Conservation (phyloP, 2,329 filamentous ascomycete species). For the Claviceps citrina region DNA sequence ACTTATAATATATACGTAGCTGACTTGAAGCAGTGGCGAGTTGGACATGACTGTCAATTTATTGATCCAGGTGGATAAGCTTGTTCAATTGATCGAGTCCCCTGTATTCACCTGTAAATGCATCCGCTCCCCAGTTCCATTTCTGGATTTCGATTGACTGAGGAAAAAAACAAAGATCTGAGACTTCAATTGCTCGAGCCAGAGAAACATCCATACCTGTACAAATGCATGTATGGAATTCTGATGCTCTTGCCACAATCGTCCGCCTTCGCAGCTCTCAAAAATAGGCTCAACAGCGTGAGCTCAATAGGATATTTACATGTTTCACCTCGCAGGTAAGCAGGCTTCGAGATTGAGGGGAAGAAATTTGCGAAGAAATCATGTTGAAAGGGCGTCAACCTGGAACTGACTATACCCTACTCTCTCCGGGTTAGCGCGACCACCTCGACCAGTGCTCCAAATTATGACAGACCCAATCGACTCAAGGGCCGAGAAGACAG, state of each 20-base stretch:
- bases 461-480: constrained; percentile 58
- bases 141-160: background rate
- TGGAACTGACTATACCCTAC: constrained; percentile 1
- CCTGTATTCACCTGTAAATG: constrained; percentile 87
- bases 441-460: constrained; percentile 34
- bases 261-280: constrained; percentile 87
- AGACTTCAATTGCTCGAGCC: constrained; percentile 89
- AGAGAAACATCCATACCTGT: constrained; percentile 84
- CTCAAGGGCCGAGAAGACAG: constrained; percentile 71
- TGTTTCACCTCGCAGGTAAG: constrained; percentile 62
- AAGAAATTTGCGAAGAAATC: too few species aligned
- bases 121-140: background rate
- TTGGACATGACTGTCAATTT: constrained; percentile 98
- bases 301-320: constrained; percentile 94
- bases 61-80: constrained; percentile 95
- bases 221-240: constrained; percentile 94
- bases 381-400: background rate
- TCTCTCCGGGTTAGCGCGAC: constrained; percentile 22
- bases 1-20: background rate
- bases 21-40: constrained; percentile 51
- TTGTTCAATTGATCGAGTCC: constrained; percentile 90
- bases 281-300: constrained; percentile 92
- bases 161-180: constrained; percentile 44
- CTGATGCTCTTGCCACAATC: constrained; percentile 98
- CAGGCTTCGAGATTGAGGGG: too few species aligned